A percentile compares a stretch with the other conserved stretches of the same genome.
These are phyloP conservation scores for Saxophila tyrrhenica DNA, from an alignment of 495 filamentous ascomycete species.

Conservation along the genomic window DNA sequence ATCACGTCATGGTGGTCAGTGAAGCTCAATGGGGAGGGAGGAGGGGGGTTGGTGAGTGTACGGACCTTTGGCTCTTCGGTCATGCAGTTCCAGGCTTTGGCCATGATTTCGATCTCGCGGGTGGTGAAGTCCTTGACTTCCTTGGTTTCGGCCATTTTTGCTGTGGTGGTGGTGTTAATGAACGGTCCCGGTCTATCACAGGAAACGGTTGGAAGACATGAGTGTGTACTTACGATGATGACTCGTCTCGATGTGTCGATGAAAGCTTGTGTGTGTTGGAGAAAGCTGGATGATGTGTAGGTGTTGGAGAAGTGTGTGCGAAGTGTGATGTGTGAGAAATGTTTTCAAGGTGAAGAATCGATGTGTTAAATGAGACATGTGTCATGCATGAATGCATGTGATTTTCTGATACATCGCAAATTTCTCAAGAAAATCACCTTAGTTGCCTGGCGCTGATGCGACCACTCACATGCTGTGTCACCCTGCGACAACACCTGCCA, in stretches of 20 bases:
- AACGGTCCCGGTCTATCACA: background rate
- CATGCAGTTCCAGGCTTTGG: constrained; percentile 10
- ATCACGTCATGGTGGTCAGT: background rate
- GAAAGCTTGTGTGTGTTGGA: background rate
- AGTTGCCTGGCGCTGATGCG: background rate
- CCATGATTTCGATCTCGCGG: constrained; percentile 13
- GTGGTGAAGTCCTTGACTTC: constrained; percentile 6
- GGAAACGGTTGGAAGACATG: background rate
- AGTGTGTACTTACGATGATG: background rate
- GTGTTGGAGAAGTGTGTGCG: background rate
- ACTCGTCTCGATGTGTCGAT: background rate
- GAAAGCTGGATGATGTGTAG: background rate
- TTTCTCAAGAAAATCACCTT: background rate
- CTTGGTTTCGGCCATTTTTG: background rate
- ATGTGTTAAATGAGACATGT: background rate
- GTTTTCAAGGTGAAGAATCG: background rate
- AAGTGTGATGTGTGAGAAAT: background rate
- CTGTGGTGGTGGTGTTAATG: background rate
- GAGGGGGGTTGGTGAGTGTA: background rate
- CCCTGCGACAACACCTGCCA: too few relatives aligned
- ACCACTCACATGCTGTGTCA: background rate
- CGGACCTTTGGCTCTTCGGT: constrained; percentile 5
- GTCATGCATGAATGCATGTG: background rate
- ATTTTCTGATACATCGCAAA: background rate
- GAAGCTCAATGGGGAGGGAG: background rate